Evolutionary conservation across 2,329 filamentous ascomycete genomes (phyloP), one percentile per base, ranked within the genome.

Genomic region (Xylaria sp.): DNA sequence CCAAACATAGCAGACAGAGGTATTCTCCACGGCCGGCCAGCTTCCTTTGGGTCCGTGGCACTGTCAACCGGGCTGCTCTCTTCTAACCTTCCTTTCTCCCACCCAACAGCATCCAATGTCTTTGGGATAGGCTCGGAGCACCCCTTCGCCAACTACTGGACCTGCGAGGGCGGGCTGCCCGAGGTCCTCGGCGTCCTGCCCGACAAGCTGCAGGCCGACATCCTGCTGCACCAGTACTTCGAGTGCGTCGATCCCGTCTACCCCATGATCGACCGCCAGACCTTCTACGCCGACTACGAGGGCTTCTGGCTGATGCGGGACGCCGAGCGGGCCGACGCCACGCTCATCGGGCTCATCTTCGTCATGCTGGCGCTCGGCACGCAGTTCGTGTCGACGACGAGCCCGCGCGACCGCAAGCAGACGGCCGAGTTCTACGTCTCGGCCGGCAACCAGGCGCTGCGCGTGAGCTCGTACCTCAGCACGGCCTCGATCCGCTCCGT

Each of bases 111-210:
- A 1, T 90, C 87, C 50, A 91, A 90, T 60, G 87, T 92, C 50
- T 92, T 92, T 67, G 89, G 89, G n/a, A 85, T 91, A 59, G 89
- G 88, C 13, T 86, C 87, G 0, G 87, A 91, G 66, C 88, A 91
- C 66, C 89, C 88, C 0, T 92, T 92, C 67, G 86, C 88, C 65
- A 92, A 92, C 67, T 92, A 92, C 71, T 93, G 90, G 90, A 92
- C 89, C 2, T 90, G 87, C 65, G 82, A 87, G 56, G 89, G 90
- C 44, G 89, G 89, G 0, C 74, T 93, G 17, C 78, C 84, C 7
- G 90, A 93, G 71, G 88, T 92, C 6, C 85, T 92, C 40, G 85
- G 83, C 1, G 88, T 92, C 2, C 75, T 93, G 11, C 90, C 90
- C 0, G 87, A 87, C 52, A 92, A 90, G 72, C 73, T 87, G 7